Evolutionary conservation across 2,329 filamentous ascomycete species (phyloP).

Genomic region (Colletotrichum trifolii): DNA sequence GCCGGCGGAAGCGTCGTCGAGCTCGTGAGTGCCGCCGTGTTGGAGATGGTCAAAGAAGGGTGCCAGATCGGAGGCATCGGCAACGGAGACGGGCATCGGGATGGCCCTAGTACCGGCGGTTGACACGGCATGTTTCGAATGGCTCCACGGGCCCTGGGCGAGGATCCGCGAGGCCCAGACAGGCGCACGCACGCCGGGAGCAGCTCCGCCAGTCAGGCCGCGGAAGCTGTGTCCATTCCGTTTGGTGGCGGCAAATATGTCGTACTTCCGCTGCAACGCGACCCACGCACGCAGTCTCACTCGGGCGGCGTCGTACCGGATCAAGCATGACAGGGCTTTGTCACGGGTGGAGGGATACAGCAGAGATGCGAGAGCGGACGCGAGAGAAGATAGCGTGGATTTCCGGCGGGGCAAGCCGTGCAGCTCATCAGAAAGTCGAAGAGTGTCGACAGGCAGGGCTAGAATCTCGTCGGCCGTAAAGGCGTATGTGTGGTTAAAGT

Average conservation of each 20-base stretch:
- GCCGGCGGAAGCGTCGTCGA: constrained; percentile 39
- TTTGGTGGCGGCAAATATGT: constrained; percentile 46
- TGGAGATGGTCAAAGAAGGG: constrained; percentile 49
- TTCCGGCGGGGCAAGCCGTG: constrained; percentile 49
- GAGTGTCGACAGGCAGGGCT: constrained; percentile 44
- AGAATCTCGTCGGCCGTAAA: constrained; percentile 51
- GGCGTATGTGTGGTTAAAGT: constrained; percentile 43
- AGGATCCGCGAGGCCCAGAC: constrained; percentile 48
- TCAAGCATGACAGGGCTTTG: constrained; percentile 49
- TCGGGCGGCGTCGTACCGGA: constrained; percentile 51
- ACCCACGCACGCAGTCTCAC: constrained; percentile 50
- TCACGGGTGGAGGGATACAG: constrained; percentile 48
- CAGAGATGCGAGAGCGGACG: constrained; percentile 45
- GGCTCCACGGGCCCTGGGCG: constrained; percentile 49
- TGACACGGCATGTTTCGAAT: constrained; percentile 44
- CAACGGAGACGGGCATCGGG: constrained; percentile 48
- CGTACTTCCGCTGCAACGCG: constrained; percentile 49
- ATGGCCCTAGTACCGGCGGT: constrained; percentile 45
- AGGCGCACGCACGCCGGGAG: constrained; percentile 46
- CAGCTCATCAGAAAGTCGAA: constrained; percentile 46
- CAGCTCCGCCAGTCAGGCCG: constrained; percentile 46
- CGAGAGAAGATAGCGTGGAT: constrained; percentile 45
- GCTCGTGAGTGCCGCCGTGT: constrained; percentile 44
- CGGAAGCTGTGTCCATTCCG: constrained; percentile 44
- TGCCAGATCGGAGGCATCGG: constrained; percentile 45